Evolutionary conservation across 306 rosid species (phyloP), one percentile per base, ranked within the genome.

Genomic region (Cucumis hystrix): DNA sequence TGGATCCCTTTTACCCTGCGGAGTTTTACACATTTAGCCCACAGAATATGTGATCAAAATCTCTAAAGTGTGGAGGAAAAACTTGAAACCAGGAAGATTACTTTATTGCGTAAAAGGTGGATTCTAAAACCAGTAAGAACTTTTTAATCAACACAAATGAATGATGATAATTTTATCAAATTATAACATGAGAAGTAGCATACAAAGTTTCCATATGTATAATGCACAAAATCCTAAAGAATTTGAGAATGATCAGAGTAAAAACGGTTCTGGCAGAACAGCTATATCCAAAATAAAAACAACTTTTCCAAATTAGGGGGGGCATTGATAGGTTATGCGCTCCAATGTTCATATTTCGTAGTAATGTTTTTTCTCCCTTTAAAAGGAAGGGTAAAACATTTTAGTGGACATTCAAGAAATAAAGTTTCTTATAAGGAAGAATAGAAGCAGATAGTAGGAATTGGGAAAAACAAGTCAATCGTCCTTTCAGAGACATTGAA

Each of bases 1-100:
- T 91, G 90, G 17, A 83, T 81, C 82, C 93, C 97, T 84, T 91
- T 93, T 82, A 93, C 96, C 90, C 97, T 93, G 85, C 60, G 30
- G 61, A 56, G 77, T 43, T 75, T 77, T 43, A 61, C 64, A 61
- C 54, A 11, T 56, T 75, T 17, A 54, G 63, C 15, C 63, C 47
- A 30, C 28, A 77, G 33, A 56, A 39, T n/a, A 47, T 52, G 37
- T 49, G 39, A 63, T 30, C 21, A 77, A 33, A 77, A 66, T 18
- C 52, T 66, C 73, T 39, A 20, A 65, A 65, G 71, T 20, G n/a
- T 12, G 37, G 30, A 66, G 52, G 52, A 66, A 17, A 39, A 66
- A 66, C 30, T 18, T 4, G 51, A 39, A 65, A 37, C 7, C 5
- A 18, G 73, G 30, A 66, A 25, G 10, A 40, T 16, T 43, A n/a